Evolutionary conservation across 768 basidiomycete genomes (phyloP).

Genomic region (Amanita thiersii): DNA sequence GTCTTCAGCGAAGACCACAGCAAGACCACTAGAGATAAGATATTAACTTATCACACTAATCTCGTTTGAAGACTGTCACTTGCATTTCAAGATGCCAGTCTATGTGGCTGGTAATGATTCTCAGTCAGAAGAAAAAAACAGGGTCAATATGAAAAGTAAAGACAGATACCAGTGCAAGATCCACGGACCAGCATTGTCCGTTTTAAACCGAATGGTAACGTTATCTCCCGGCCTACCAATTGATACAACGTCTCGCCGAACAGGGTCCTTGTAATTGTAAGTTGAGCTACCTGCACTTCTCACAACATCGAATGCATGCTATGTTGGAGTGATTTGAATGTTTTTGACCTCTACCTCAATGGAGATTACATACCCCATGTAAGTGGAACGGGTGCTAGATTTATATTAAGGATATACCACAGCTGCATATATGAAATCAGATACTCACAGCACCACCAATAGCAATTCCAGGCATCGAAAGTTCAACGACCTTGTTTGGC

Average conservation of each 20-base stretch:
- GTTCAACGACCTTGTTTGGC: constrained; percentile 36
- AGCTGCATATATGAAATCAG: background rate
- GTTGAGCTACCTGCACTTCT: constrained; percentile 27
- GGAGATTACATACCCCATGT: constrained; percentile 29
- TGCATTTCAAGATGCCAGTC: constrained; percentile 40
- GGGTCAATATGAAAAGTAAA: background rate
- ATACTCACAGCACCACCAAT: constrained; percentile 19
- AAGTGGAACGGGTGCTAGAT: constrained; percentile 36
- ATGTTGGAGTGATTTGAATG: constrained; percentile 12
- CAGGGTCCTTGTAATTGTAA: constrained; percentile 46
- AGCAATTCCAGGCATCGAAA: constrained; percentile 30
- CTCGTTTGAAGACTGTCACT: constrained; percentile 6
- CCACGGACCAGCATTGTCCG: constrained; percentile 61
- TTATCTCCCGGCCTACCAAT: constrained; percentile 22
- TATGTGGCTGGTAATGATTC: constrained; percentile 22
- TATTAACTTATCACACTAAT: background rate
- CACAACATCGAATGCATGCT: constrained; percentile 34
- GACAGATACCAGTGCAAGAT: constrained; percentile 21
- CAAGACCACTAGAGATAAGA: constrained; percentile 17
- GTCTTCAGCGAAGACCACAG: constrained; percentile 28
- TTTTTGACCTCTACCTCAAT: background rate
- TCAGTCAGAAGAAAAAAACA: background rate
- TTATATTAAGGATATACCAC: background rate
- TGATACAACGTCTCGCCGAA: constrained; percentile 29
- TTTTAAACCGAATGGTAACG: constrained; percentile 47